phyloP scores from a whole-genome alignment of 2,329 filamentous ascomycete genomes.

The Fusarium siculi region DNA sequence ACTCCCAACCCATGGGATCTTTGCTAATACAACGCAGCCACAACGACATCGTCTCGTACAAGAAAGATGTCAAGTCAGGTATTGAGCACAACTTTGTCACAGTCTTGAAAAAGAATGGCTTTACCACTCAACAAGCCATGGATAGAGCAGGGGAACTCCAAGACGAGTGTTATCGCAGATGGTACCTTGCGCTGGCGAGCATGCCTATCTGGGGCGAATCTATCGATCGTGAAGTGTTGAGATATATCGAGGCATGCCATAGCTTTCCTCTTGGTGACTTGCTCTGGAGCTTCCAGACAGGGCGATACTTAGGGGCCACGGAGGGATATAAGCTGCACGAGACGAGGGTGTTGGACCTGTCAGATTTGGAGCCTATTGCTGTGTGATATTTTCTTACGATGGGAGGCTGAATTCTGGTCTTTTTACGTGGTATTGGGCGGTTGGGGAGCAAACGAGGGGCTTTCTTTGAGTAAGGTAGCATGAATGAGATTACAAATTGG shows the following conservation, averaged over 20 bases:
- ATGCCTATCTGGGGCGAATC: neutral
- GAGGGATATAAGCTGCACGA: neutral
- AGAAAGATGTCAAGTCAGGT: neutral
- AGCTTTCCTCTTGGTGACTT: neutral
- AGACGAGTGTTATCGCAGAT: neutral
- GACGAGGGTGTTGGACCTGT: neutral
- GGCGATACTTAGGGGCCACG: neutral
- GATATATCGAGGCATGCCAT: neutral
- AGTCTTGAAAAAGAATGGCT: neutral
- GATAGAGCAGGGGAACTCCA: neutral
- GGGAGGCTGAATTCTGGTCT: neutral
- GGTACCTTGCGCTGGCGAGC: neutral
- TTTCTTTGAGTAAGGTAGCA: neutral
- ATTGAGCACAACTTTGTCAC: neutral
- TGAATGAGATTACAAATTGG: neutral
- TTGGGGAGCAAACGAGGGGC: neutral
- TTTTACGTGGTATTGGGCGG: neutral
- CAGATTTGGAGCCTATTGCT: neutral
- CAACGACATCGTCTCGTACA: neutral
- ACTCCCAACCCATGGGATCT: rapidly evolving
- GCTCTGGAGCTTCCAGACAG: neutral
- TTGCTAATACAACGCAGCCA: neutral
- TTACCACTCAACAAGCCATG: neutral
- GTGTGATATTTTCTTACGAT: neutral
- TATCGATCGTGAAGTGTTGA: neutral